Conservation (phyloP, 352 stramenopile genomes). For the Globisporangium takayamanum region DNA sequence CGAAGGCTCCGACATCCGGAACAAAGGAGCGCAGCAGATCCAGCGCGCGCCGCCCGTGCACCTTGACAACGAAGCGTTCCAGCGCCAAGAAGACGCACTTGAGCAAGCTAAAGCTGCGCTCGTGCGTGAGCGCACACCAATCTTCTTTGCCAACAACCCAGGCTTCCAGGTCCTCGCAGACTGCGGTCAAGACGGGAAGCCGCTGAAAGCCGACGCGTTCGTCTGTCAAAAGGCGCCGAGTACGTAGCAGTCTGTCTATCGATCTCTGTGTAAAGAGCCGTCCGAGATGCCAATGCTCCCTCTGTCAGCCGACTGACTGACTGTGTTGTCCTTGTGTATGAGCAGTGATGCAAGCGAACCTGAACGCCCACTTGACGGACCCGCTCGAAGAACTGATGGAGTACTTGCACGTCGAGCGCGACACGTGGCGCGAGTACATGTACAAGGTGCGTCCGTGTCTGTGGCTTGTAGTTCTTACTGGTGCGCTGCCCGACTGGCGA, state of each 20-base stretch:
- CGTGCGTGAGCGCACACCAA: conserved; percentile 44
- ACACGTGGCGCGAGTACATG: conserved; percentile 76
- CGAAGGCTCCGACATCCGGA: conserved; percentile 45
- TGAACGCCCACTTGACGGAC: conserved; percentile 73
- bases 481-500: too few species aligned
- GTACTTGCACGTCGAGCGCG: conserved; percentile 66
- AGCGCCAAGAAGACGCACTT: conserved; percentile 37
- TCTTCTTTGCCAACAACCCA: conserved; percentile 78
- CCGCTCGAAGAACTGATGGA: conserved; percentile 77
- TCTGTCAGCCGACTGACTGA: not conserved
- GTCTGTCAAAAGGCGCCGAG: conserved; percentile 69
- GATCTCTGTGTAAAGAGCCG: too few species aligned
- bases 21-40: conserved; percentile 30
- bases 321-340: not conserved
- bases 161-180: conserved; percentile 44
- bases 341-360: conserved; percentile 55
- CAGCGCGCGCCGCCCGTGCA: conserved; percentile 27
- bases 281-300: not conserved
- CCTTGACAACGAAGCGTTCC: conserved; percentile 29
- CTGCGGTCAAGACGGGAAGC: conserved; percentile 16
- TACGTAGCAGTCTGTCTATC: conserved; percentile 14
- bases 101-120: conserved; percentile 43
- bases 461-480: too few species aligned
- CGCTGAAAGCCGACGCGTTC: conserved; percentile 48
- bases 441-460: conserved; percentile 46